Base-by-base conservation (phyloP, 805 yeast species). In the Tetrapisispora arboricola region DNA sequence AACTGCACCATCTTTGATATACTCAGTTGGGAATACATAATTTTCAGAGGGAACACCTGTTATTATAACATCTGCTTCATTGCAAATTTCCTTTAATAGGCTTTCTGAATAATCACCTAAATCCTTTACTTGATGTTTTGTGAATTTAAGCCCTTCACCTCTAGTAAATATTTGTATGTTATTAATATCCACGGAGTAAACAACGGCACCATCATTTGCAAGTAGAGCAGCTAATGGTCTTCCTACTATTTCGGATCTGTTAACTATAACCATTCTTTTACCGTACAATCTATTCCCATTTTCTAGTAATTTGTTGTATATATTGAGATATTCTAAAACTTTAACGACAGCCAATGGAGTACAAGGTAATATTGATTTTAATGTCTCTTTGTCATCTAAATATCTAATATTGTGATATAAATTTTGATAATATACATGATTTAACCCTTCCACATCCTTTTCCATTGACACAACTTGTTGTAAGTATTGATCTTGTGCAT, bases 131-230 rank as follows among this genome's bases (percentile, higher is more conserved):
- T 80, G 81, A 61, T 92, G 98, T 56, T 88, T 80, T 42, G 72
- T 76, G 53, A 81, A 75, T 56, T 75, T 76, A 52, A 92, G 69
- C 30, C 94, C 94, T 53, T 85, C 94, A 27, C 98, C 98, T 54
- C 98, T 75, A 17, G 96, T 90, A 64, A 84, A 92, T 59, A 78
- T 78, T 62, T 92, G 97, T 47, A 87, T 78, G 51, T 86, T 84
- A 53, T 82, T 78, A 38, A 92, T 65, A 58, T 92, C 97, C 2
- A 79, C 90, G 1, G 97, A 88, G 60, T 83, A 92, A 2, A 92
- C 97, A 1, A 80, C 81, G 18, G 98, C 98, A 47, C 98, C 98
- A 57, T 92, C 98, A 56, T 92, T 92, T 16, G 98, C 97, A 48
- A 92, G 68, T 28, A 92, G 64, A 0, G 98, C 97, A 26, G 97